Base-by-base conservation (phyloP, 768 basidiomycete species). In the Mycena floridula region DNA sequence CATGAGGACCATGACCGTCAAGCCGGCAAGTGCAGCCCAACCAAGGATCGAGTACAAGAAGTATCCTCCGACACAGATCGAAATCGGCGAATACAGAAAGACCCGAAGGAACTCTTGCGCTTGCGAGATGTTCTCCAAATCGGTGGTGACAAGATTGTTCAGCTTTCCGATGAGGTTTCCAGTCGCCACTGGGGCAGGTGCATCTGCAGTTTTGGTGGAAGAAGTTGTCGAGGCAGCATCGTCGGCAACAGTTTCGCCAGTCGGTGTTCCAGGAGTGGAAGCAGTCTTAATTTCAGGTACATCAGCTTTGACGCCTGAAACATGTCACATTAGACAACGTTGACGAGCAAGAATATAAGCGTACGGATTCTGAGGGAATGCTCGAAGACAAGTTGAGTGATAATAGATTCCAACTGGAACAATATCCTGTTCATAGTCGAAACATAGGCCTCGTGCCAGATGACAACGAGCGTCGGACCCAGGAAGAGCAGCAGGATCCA, bases 61-160 rank as follows among this genome's bases (percentile, higher is more conserved):
- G 32, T 50, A 37, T 16, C 56, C 51, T 20, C 53, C 58, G 23
- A 57, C 48, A 2, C 41, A 44, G 16, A 57, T 36, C 26, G 49
- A 54, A 15, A 59, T 38, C 1, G 61, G 61, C 16, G 53, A 46
- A 30, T 55, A 54, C 25, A 59, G 39, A 7, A 59, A 39, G 20
- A 58, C 23, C 37, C 48, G 16, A 15, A 69, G 44, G 39, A 72
- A 66, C 42, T 71, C 61, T 24, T 62, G 50, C 12, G 61, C 61
- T 18, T 58, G 59, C 15, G 56, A 53, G 38, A 74, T 69, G 45
- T 64, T 65, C 25, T 46, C 49, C 47, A 72, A 37, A 59, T 90
- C 87, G 1, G 80, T 79, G 7, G 85, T 79, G 25, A 86, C 74
- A 5, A 89, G 63, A 44, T 87, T 89, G 58, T 84, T 89, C 57